Evolutionary conservation across 805 yeast genomes (phyloP).

Genomic region (Phaffomyces antillensis): DNA sequence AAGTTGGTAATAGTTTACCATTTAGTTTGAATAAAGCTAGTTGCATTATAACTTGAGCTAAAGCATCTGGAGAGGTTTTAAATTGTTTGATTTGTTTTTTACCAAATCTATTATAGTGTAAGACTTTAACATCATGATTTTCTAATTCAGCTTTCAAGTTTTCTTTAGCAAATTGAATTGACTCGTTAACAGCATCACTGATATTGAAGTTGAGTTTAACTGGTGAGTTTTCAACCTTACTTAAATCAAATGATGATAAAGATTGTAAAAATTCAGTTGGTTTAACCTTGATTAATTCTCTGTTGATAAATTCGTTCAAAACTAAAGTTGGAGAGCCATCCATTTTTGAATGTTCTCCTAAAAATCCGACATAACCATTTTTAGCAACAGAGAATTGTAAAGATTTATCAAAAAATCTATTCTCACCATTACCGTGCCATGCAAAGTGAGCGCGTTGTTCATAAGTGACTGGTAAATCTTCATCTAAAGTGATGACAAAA

Average conservation of each 20-base stretch:
- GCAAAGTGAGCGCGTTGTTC: conserved; percentile 77
- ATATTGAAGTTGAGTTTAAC: conserved; percentile 50
- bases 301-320: conserved; percentile 68
- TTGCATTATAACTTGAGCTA: conserved; percentile 84
- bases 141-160: conserved; percentile 48
- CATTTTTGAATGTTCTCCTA: conserved; percentile 97
- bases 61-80: conserved; percentile 90
- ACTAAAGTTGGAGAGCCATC: conserved; percentile 95
- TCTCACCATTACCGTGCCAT: conserved; percentile 95
- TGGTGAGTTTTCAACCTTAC: conserved; percentile 5
- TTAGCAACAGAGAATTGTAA: conserved; percentile 73
- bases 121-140: conserved; percentile 67
- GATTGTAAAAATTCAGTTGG: conserved; percentile 21
- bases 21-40: conserved; percentile 80
- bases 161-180: conserved; percentile 48
- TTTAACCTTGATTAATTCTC: conserved; percentile 45
- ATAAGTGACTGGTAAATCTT: conserved; percentile 59
- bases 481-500: conserved; percentile 77
- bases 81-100: conserved; percentile 77
- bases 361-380: conserved; percentile 85
- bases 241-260: conserved; percentile 8
- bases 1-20: conserved; percentile 80
- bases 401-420: conserved; percentile 90
- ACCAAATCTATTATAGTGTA: conserved; percentile 81
- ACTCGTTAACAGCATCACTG: conserved; percentile 39